Evolutionary conservation across 1,139 yeast species (phyloP), one percentile per base, ranked within the genome.

Genomic region (Oligophagozyma castellii): DNA sequence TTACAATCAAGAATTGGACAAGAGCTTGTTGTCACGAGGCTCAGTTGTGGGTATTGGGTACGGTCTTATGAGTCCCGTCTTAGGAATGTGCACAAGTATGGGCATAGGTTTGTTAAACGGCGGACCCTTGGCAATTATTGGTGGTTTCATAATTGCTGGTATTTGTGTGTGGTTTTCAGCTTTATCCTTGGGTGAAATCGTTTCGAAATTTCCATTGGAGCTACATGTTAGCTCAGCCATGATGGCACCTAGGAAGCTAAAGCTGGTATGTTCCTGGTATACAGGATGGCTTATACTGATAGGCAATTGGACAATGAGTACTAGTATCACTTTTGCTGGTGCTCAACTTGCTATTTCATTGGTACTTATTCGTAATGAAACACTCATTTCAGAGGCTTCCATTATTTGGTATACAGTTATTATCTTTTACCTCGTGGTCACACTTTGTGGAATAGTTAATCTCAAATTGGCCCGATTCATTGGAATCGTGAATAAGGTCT

Each of bases 221-320:
- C 73, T 77, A 2, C 79, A 77, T 46, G 86, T 77, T 37, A 76
- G 76, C 51, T 72, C 81, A 44, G 79, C 81, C 5, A 67, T 77
- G 34, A 53, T 78, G 26, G 73, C 83, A 21, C 67, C 66, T 32
- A 68, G 68, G 4, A 59, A 59, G 29, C 68, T 70, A 36, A 65
- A 78, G 5, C 51, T 65, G 26, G 49, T 67, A 3, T 58, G 72
- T 31, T 72, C 81, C 4, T 77, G 86, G 84, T 69, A 67, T 43
- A 75, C 81, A 0, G 89, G 89, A 0, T 78, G 86, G 79, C 65
- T 73, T 37, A 56, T 76, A 30, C 58, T 77, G 16, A 63, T 78
- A 15, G 89, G 92, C 1, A 76, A 74, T 43, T 72, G 84, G 79
- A 67, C 81, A 2, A 76, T 74, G 66, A 71, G 78, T 32, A 70